Base-by-base conservation (phyloP, 176 grass and related monocot species). In the Aegilops sharonensis region DNA sequence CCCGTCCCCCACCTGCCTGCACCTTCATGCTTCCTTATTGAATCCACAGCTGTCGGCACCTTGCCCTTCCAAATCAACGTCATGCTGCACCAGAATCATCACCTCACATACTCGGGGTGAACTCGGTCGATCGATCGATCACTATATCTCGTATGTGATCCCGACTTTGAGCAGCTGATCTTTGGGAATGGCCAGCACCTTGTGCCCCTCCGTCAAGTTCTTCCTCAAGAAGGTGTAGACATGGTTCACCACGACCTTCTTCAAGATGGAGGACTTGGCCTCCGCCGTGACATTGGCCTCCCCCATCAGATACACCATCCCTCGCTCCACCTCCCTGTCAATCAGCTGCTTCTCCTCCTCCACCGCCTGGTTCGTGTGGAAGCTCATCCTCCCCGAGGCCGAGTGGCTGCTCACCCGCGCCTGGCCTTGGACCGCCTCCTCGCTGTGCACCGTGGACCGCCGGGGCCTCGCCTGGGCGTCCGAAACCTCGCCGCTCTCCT, bases 221-320 rank as follows among this genome's bases (percentile, higher is more conserved):
- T 83, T 90, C 77, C 78, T 91, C 80, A 95, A 7, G 77, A 91
- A 59, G 6, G 56, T 59, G 20, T 59, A 59, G 7, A 59, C 56
- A 59, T 59, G 20, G 56, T 59, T 59, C 86, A 95, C 88, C 4
- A 88, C 70, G 2, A 92, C 43, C 84, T 69, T 94, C 72, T 94
- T 94, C 70, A 87, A 11, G 35, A 88, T 42, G 9, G 72, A 75
- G 7, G 87, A 92, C 2, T 64, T 42, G 3, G 42, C 35, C 11
- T 24, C 71, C 0, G 90, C 90, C 3, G 83, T 84, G 32, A 94
- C 82, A 9, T 88, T 90, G 32, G 81, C 66, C 40, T 92, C 87
- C 6, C 87, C 93, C 36, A 92, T 78, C 29, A 94, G 84, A 78
- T 92, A 91, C 12, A 94, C 90, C 56, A 94, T 90, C 18, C 92